Percentiles rank a stretch among this genome's conserved stretches.
Evolutionary conservation across 2,329 filamentous ascomycete genomes (phyloP).

Genomic region (Podosphaera fusca): DNA sequence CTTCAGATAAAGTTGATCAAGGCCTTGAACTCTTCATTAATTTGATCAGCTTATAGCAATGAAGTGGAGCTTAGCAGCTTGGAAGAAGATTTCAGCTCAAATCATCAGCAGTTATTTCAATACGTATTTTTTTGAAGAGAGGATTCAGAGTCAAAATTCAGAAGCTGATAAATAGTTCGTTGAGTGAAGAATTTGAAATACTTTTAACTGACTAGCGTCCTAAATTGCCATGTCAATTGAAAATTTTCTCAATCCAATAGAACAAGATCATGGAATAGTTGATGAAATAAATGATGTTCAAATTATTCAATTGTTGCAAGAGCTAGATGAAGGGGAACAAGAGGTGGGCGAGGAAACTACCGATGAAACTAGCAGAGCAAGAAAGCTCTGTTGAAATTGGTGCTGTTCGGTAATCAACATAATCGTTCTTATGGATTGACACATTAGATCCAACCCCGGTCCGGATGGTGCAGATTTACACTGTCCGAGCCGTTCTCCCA

Average conservation of each 20-base stretch:
- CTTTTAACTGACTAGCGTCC: neutral
- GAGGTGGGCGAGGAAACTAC: neutral
- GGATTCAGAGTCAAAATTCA: slow-evolving; percentile 17
- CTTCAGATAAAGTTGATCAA: neutral
- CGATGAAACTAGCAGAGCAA: neutral
- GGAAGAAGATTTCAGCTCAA: neutral
- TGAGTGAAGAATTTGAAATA: neutral
- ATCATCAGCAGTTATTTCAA: neutral
- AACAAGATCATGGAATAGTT: neutral
- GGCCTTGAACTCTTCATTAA: neutral
- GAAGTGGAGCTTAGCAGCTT: neutral
- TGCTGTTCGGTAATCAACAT: too few relatives aligned
- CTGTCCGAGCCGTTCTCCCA: too few relatives aligned
- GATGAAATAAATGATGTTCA: neutral
- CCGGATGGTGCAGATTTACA: too few relatives aligned
- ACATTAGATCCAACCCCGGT: too few relatives aligned
- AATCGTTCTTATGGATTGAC: too few relatives aligned
- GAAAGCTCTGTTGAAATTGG: neutral
- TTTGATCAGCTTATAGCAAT: neutral
- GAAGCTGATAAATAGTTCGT: slow-evolving; percentile 22
- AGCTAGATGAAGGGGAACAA: neutral
- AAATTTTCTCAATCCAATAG: neutral
- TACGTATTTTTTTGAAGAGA: neutral
- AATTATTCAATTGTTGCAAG: neutral
- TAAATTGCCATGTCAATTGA: too few relatives aligned